Base-by-base conservation (phyloP, 768 basidiomycete genomes). In the Filobasidium floriforme region DNA sequence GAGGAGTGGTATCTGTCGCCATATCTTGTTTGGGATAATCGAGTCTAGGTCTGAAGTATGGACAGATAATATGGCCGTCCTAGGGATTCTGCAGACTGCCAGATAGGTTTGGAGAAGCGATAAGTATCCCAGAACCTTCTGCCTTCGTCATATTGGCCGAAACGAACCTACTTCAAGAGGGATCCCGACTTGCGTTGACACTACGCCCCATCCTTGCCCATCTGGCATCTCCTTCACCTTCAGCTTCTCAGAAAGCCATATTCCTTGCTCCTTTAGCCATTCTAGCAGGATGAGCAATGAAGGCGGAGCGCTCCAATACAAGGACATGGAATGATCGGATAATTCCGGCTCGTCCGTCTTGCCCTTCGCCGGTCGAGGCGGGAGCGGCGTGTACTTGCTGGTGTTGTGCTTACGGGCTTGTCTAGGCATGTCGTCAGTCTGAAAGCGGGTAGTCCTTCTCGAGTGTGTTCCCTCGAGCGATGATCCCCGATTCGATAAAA, bases 1-100 rank as follows among this genome's bases (percentile, higher is more conserved):
- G 22, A 78, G 70, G 3, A 69, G 49, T 18, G 67, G 67, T 26
- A 68, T 46, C 54, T 68, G 67, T 22, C 44, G 37, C 29, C 46
- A 22, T 3, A 52, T 61, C 14, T 29, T 63, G 37, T 14, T 37
- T 1, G 67, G 63, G 10, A 68, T n/a, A 4, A 64, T 22, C 19
- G 18, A 19, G 9, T n/a, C 37, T 12, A 68, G 41, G 26, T 32
- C 19, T 18, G 62, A 59, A 12, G 63, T 61, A 7, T 55, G 40
- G 29, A n/a, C 41, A 11, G 67, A 68, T 3, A 68, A 55, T 19
- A 68, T 68, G 12, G 67, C 63, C 18, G 63, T 24, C 14, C 62
- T 52, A 9, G 67, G 67, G 12, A 68, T 68, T 26, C 54, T 61
- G 60, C 59, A 63, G 14, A 65, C 67, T 68, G 52, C 19, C 51